These are phyloP conservation scores for Hemerocallis citrina DNA, from an alignment of 106 monocot species.

Conservation along the genomic window DNA sequence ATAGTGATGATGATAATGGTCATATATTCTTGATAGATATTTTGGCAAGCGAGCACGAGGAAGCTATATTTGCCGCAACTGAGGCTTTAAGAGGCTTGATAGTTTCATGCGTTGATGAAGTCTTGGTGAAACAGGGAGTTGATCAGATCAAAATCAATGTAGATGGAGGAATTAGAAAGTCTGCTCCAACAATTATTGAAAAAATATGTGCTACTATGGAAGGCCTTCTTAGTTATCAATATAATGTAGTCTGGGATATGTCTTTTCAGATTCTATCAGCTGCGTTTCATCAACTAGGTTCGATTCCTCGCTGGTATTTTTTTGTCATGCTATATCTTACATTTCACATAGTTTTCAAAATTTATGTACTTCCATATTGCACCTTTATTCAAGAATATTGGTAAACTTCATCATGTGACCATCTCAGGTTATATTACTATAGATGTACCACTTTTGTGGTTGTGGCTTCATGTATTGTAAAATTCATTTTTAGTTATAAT, in stretches of 20 bases:
- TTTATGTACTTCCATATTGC: too few relatives aligned
- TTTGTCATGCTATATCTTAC: slow-evolving; percentile 3
- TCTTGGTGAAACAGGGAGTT: slow-evolving; percentile 57
- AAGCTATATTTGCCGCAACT: slow-evolving; percentile 70
- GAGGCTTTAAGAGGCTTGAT: slow-evolving; percentile 73
- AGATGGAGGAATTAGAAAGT: slow-evolving; percentile 31
- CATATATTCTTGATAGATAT: slow-evolving; percentile 39
- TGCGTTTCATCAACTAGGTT: slow-evolving; percentile 77
- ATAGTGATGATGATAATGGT: background rate
- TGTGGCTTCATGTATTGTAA: background rate
- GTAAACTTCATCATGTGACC: too few relatives aligned
- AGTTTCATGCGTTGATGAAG: slow-evolving; percentile 58
- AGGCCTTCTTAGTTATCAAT: slow-evolving; percentile 66
- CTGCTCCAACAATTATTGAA: slow-evolving; percentile 75
- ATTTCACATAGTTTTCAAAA: background rate
- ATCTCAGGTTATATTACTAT: too few relatives aligned
- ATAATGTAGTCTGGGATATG: slow-evolving; percentile 68
- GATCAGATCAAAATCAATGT: slow-evolving; percentile 39
- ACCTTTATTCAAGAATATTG: too few relatives aligned
- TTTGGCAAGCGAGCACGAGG: slow-evolving; percentile 73
- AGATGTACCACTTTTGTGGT: background rate
- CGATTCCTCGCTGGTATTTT: background rate
- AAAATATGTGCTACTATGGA: slow-evolving; percentile 83
- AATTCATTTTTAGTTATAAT: too few relatives aligned
- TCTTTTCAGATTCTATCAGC: slow-evolving; percentile 81